A percentile compares a stretch with the other conserved stretches of the same genome.
These are phyloP conservation scores for Calonectria pseudoreteaudii DNA, from an alignment of 2,329 filamentous ascomycete species.

Conservation along the genomic window DNA sequence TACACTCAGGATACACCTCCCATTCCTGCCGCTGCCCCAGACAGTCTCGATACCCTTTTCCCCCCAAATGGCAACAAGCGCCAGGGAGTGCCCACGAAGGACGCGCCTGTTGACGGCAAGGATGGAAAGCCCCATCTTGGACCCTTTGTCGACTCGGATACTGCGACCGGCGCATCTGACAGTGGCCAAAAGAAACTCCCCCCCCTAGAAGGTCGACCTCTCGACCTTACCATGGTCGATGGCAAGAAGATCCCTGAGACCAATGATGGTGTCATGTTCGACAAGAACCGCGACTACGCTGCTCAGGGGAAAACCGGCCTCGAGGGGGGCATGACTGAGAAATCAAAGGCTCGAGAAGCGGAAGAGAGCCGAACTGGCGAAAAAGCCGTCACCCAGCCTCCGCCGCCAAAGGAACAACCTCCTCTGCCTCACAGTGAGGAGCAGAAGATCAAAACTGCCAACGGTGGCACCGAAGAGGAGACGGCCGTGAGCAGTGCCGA, in stretches of 20 bases:
- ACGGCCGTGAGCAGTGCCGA: background rate
- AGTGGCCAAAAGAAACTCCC: slow-evolving; percentile 55
- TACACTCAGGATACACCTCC: slow-evolving; percentile 30
- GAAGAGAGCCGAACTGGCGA: slow-evolving; percentile 74
- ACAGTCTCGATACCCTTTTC: slow-evolving; percentile 42
- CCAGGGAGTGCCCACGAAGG: slow-evolving; percentile 66
- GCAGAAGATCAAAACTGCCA: slow-evolving; percentile 68
- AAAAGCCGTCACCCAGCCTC: slow-evolving; percentile 79
- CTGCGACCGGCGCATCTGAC: slow-evolving; percentile 37
- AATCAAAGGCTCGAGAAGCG: slow-evolving; percentile 79
- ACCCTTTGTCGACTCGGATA: slow-evolving; percentile 75
- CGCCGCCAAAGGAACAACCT: slow-evolving; percentile 86
- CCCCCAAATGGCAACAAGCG: slow-evolving; percentile 48
- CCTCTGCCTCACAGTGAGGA: slow-evolving; percentile 86
- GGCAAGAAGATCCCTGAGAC: slow-evolving; percentile 71
- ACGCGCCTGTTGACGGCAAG: slow-evolving; percentile 90
- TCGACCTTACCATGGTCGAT: slow-evolving; percentile 65
- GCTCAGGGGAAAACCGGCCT: slow-evolving; percentile 90
- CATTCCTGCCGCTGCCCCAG: slow-evolving; percentile 40
- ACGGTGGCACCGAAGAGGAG: slow-evolving; percentile 54
- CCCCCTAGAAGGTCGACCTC: slow-evolving; percentile 61
- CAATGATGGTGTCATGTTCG: slow-evolving; percentile 92
- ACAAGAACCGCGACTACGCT: slow-evolving; percentile 79
- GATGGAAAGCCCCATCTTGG: slow-evolving; percentile 95
- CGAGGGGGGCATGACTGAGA: slow-evolving; percentile 89